Conservation (phyloP, 345 rosid species). For the Camelina laxa region DNA sequence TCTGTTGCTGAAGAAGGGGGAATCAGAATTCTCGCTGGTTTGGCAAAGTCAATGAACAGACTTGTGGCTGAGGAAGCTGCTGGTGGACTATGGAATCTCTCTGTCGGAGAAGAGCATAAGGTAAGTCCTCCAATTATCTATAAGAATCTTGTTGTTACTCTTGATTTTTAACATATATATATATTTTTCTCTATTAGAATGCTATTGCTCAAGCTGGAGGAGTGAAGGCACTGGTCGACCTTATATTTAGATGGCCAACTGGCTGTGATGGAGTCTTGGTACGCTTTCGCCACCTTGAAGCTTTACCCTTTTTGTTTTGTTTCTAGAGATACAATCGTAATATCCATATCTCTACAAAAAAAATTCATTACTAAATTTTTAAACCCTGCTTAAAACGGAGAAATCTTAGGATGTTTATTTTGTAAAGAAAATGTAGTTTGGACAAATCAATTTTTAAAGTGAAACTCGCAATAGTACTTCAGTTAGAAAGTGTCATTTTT, state of each 20-base stretch:
- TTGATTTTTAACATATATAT: constrained; percentile 5
- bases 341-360: background rate
- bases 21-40: constrained; percentile 61
- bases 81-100: constrained; percentile 89
- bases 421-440: background rate
- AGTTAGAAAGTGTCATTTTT: constrained; percentile 1
- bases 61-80: constrained; percentile 91
- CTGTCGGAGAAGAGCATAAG: constrained; percentile 94
- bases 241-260: constrained; percentile 76
- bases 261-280: constrained; percentile 87
- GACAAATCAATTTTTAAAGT: background rate
- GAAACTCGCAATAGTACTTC: no score
- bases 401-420: background rate
- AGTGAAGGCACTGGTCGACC: constrained; percentile 75
- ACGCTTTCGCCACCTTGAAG: constrained; percentile 23
- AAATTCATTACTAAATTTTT: background rate
- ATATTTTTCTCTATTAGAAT: constrained; percentile 47
- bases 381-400: background rate
- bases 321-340: constrained; percentile 1
- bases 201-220: constrained; percentile 86
- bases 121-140: constrained; percentile 41
- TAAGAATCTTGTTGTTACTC: background rate
- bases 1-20: constrained; percentile 90
- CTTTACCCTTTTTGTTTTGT: constrained; percentile 6
- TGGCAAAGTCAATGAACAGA: constrained; percentile 82